phyloP scores from a whole-genome alignment of 2,329 filamentous ascomycete genomes.

The Cercospora nicotianae region DNA sequence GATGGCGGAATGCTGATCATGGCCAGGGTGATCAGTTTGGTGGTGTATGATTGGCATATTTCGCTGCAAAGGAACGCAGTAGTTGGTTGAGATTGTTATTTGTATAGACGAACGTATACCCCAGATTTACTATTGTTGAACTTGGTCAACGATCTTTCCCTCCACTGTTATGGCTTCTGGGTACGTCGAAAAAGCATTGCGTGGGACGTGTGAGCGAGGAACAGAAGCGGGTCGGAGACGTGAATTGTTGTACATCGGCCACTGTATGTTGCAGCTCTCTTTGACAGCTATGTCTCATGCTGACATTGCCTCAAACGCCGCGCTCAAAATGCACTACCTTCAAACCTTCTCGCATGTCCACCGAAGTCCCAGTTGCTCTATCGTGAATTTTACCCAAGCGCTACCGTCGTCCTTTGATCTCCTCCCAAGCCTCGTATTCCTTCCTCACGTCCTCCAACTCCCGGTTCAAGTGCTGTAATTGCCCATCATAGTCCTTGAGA shows the following conservation, averaged over 20 bases:
- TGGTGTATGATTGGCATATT: slow-evolving; percentile 12
- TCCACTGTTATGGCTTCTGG: too few species aligned
- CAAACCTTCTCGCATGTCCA: not conserved
- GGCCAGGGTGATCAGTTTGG: slow-evolving; percentile 33
- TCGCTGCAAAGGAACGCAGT: not conserved
- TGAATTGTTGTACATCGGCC: not conserved
- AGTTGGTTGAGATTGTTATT: slow-evolving; percentile 1
- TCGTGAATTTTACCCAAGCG: not conserved
- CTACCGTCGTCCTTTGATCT: slow-evolving; percentile 21
- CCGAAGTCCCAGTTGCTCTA: not conserved
- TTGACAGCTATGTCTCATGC: not conserved
- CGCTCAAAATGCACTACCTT: slow-evolving; percentile 1
- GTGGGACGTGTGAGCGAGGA: not conserved
- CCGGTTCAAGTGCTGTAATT: slow-evolving; percentile 71
- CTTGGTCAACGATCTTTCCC: too few species aligned
- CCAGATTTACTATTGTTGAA: not conserved
- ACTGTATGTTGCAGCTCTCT: not conserved
- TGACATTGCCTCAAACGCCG: slow-evolving; percentile 1
- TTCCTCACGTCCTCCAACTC: slow-evolving; percentile 60
- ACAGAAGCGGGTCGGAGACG: not conserved
- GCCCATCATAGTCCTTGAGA: slow-evolving; percentile 77
- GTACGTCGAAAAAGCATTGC: too few species aligned
- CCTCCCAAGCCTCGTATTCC: slow-evolving; percentile 60
- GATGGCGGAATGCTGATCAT: slow-evolving; percentile 26
- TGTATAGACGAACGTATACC: not conserved